Conservation (phyloP, 257 asterid genomes). For the Nicotiana sylvestris region DNA sequence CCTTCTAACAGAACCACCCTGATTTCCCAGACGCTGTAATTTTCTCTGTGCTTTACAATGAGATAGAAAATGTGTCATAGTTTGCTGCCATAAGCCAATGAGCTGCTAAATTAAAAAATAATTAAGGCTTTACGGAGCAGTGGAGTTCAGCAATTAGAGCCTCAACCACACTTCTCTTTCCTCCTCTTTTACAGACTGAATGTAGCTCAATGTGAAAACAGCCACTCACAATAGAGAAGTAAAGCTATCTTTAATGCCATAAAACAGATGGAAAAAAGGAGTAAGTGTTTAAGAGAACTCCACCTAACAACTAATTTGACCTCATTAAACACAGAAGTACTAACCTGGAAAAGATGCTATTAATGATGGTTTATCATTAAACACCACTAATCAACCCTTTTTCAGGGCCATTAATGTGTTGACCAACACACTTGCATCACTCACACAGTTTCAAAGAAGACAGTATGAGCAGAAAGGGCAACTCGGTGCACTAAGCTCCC, state of each 20-base stretch:
- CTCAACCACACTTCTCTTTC: not conserved
- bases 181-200: not conserved
- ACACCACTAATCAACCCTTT: conserved; percentile 6
- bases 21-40: not conserved
- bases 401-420: not conserved
- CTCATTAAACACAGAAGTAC: not conserved
- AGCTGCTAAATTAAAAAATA: not conserved
- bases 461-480: no score
- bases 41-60: not conserved
- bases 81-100: not conserved
- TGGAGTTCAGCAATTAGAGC: not conserved
- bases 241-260: not conserved
- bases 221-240: not conserved
- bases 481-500: no score
- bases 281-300: not conserved
- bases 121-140: not conserved
- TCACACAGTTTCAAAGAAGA: not conserved
- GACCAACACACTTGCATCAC: not conserved
- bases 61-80: not conserved
- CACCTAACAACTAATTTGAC: conserved; percentile 12
- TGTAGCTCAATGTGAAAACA: not conserved
- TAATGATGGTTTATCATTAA: conserved; percentile 4
- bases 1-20: not conserved
- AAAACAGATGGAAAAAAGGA: not conserved
- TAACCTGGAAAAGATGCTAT: not conserved